phyloP scores from a whole-genome alignment of 192 early-diverging fungal species.

The Coemansia sp. region DNA sequence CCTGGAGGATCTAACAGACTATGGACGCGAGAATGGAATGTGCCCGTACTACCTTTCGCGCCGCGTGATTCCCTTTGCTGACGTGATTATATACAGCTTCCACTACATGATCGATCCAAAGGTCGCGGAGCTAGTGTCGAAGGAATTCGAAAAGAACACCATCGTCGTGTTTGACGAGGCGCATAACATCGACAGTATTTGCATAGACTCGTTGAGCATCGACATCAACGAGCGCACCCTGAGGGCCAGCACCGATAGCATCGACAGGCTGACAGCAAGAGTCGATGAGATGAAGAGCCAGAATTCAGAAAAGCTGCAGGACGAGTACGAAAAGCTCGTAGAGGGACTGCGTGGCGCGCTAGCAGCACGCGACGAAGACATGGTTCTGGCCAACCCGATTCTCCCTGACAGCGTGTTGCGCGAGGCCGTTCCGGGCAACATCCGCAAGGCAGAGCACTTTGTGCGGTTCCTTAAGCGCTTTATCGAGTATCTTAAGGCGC shows the following conservation, averaged over 20 bases:
- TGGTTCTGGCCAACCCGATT: conserved; percentile 90
- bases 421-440: conserved; percentile 97
- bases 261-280: conserved; percentile 64
- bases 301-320: conserved; percentile 83
- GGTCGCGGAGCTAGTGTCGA: conserved; percentile 95
- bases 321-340: conserved; percentile 89
- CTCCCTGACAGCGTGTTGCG: conserved; percentile 88
- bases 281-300: conserved; percentile 82
- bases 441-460: conserved; percentile 97
- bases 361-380: conserved; percentile 75
- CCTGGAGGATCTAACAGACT: conserved; percentile 88
- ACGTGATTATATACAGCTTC: conserved; percentile 98
- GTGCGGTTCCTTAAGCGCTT: conserved; percentile 94
- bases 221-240: conserved; percentile 89
- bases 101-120: conserved; percentile 99
- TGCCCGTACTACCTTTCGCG: conserved; percentile 97
- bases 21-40: conserved; percentile 66
- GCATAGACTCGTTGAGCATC: conserved; percentile 95
- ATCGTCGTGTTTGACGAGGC: conserved; percentile 99
- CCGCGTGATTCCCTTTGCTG: conserved; percentile 80
- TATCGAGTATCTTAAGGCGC: conserved; percentile 97
- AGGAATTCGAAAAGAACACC: conserved; percentile 88
- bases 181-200: conserved; percentile 99
- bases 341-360: conserved; percentile 80
- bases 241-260: conserved; percentile 82